Percentiles rank a stretch among this genome's conserved stretches.
Conservation (phyloP, 2,329 filamentous ascomycete genomes). For the Clarireedia hainanense region DNA sequence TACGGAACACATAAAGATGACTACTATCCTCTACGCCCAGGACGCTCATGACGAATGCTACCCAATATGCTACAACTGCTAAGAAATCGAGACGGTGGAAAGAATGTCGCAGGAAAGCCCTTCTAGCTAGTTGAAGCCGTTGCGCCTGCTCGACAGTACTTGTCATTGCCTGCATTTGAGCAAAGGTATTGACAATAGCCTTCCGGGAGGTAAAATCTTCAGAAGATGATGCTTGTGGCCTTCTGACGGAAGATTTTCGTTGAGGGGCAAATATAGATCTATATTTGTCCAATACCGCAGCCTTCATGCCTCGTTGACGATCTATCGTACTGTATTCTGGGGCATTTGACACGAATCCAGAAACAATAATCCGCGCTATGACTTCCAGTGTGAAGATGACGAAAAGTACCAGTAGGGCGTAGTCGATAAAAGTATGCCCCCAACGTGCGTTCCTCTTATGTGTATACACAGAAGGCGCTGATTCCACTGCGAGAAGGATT, state of each 20-base stretch:
- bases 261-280: conserved; percentile 75
- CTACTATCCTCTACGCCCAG: conserved; percentile 58
- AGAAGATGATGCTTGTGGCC: conserved; percentile 16
- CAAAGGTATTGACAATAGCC: conserved; percentile 33
- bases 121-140: conserved; percentile 75
- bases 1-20: conserved; percentile 85
- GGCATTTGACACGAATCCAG: conserved; percentile 85
- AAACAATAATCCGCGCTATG: conserved; percentile 78
- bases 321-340: conserved; percentile 88
- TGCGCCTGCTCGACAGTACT: conserved; percentile 69
- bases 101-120: conserved; percentile 87
- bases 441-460: conserved; percentile 53
- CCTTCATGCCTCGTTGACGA: conserved; percentile 63
- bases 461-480: conserved; percentile 61
- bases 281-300: conserved; percentile 69
- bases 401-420: conserved; percentile 71
- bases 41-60: conserved; percentile 69
- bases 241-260: conserved; percentile 40
- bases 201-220: conserved; percentile 16
- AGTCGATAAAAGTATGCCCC: conserved; percentile 41
- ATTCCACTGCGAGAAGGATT: conserved; percentile 78
- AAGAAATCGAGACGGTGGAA: conserved; percentile 96
- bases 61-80: conserved; percentile 92
- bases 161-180: conserved; percentile 45
- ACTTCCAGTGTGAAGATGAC: conserved; percentile 84